These are phyloP conservation scores for Thermothelomyces thermophilus DNA, from an alignment of 2,329 filamentous ascomycete genomes.

Conservation along the genomic window DNA sequence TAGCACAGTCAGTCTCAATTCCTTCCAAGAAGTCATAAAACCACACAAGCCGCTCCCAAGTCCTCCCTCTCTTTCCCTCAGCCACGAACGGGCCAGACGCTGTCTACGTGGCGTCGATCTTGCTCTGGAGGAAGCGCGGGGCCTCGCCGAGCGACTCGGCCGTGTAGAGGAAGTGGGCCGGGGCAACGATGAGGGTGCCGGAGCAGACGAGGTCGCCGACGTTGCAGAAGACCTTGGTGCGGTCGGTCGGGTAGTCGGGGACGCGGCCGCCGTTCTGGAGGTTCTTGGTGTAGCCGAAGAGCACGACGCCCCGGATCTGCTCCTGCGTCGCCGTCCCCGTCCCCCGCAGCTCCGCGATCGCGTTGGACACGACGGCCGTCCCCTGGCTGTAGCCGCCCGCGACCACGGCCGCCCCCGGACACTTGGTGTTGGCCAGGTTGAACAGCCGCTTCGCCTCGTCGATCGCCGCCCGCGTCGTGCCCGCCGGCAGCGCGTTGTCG, in stretches of 20 bases:
- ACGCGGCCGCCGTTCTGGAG: conserved; percentile 35
- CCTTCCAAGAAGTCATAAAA: no score
- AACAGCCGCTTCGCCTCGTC: conserved; percentile 36
- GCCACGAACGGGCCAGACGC: no score
- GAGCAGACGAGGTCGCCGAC: conserved; percentile 27
- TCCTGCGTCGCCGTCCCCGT: conserved; percentile 22
- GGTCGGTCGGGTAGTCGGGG: conserved; percentile 31
- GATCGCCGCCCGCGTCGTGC: conserved; percentile 30
- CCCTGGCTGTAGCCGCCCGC: conserved; percentile 37
- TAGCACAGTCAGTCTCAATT: no score
- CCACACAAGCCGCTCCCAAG: no score
- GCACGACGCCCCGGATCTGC: conserved; percentile 30
- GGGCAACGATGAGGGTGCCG: conserved; percentile 32
- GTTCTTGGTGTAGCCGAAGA: conserved; percentile 38
- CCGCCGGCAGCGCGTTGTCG: conserved; percentile 19
- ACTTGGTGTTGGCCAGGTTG: conserved; percentile 35
- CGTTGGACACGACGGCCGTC: conserved; percentile 37
- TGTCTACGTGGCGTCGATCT: neutral
- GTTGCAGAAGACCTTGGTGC: conserved; percentile 35
- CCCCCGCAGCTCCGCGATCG: conserved; percentile 31
- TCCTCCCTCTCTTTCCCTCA: no score
- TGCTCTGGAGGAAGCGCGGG: neutral
- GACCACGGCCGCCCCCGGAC: conserved; percentile 35
- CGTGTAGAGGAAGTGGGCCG: conserved; percentile 27
- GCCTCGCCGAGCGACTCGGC: neutral